Conservation (phyloP, 1,284 basidiomycete genomes). For the Phellinidium pouzarii region DNA sequence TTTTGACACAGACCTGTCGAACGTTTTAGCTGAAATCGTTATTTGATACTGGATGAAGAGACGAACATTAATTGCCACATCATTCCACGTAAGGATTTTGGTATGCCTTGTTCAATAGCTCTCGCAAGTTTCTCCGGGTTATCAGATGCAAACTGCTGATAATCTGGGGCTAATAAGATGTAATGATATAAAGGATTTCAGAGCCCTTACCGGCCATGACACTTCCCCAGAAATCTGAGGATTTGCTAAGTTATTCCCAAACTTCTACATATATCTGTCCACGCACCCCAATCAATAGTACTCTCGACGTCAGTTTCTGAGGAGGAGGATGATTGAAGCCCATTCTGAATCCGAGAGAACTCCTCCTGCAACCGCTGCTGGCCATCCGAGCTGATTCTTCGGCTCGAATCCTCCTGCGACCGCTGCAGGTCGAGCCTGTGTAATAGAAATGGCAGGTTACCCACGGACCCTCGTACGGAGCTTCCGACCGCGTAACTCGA, state of each 20-base stretch:
- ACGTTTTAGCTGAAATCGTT: constrained; percentile 16
- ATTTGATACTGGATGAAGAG: constrained; percentile 10
- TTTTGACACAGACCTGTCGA: constrained; percentile 76
- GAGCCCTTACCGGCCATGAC: constrained; percentile 72
- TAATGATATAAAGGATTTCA: neutral
- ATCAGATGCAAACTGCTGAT: constrained; percentile 76
- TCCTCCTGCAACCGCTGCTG: constrained; percentile 64
- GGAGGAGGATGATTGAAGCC: neutral
- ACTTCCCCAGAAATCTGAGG: constrained; percentile 90
- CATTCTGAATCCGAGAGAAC: constrained; percentile 52
- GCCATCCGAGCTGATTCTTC: constrained; percentile 52
- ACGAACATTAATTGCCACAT: constrained; percentile 96
- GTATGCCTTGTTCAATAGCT: constrained; percentile 92
- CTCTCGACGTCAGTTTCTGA: constrained; percentile 28
- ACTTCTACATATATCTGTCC: constrained; percentile 9
- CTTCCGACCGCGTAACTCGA: constrained; percentile 8
- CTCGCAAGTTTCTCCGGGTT: constrained; percentile 74
- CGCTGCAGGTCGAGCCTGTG: constrained; percentile 44
- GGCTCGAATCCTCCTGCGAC: constrained; percentile 26
- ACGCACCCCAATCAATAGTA: constrained; percentile 70
- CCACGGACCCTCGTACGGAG: constrained; percentile 30
- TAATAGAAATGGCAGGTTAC: constrained; percentile 44
- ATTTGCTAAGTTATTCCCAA: constrained; percentile 21
- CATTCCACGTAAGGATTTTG: constrained; percentile 81
- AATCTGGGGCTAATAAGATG: constrained; percentile 46